Conservation (phyloP, 768 basidiomycete genomes). For the Serendipita sp. region DNA sequence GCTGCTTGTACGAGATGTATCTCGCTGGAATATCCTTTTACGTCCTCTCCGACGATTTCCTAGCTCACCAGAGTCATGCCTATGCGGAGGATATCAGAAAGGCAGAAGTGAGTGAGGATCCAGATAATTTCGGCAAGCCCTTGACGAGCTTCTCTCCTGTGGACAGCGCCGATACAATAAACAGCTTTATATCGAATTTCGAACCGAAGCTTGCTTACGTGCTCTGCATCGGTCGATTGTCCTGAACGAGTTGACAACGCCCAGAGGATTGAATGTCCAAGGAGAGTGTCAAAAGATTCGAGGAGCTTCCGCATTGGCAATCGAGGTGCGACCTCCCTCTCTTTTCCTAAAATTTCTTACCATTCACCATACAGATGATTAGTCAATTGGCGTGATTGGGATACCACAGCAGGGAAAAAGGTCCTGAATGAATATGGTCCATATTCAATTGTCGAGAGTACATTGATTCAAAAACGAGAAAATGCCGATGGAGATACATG, state of each 20-base stretch:
- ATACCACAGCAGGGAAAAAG: too few relatives aligned
- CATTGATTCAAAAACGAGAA: too few relatives aligned
- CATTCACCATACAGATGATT: neutral
- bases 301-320: neutral
- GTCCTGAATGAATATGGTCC: too few relatives aligned
- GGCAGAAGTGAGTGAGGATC: constrained; percentile 37
- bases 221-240: constrained; percentile 16
- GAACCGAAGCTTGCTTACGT: constrained; percentile 60
- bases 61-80: constrained; percentile 72
- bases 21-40: constrained; percentile 71
- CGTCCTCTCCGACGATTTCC: constrained; percentile 73
- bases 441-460: too few relatives aligned
- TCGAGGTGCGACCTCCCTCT: neutral
- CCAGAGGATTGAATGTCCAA: constrained; percentile 36
- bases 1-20: constrained; percentile 84
- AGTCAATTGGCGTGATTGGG: neutral
- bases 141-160: too few relatives aligned
- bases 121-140: neutral
- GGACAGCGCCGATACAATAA: constrained; percentile 55
- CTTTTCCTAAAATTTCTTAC: neutral
- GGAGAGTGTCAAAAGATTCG: constrained; percentile 47
- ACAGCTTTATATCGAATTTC: constrained; percentile 62
- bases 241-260: constrained; percentile 25
- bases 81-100: constrained; percentile 64
- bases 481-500: too few relatives aligned